phyloP scores from a whole-genome alignment of 2,329 filamentous ascomycete genomes.

The Phoma herbarum region DNA sequence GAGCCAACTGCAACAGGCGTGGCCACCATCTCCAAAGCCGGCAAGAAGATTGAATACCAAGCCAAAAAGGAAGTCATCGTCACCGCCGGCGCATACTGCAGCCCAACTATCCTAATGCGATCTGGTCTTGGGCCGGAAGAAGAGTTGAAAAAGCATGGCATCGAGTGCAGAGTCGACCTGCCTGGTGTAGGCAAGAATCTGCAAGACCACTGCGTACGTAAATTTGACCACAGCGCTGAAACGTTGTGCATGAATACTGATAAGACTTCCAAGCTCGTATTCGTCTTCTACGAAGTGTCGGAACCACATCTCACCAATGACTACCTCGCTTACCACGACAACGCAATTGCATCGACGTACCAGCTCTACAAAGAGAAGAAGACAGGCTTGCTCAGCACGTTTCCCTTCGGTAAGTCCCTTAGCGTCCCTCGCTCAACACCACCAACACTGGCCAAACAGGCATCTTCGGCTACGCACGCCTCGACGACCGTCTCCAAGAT shows the following conservation, averaged over 20 bases:
- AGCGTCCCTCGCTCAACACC: too few relatives aligned
- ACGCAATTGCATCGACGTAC: conserved; percentile 61
- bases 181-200: conserved; percentile 71
- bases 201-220: conserved; percentile 65
- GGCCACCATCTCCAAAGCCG: conserved; percentile 53
- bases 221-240: background rate
- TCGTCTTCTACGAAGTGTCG: conserved; percentile 68
- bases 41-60: conserved; percentile 48
- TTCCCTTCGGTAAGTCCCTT: conserved; percentile 61
- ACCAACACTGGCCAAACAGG: background rate
- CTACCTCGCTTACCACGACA: conserved; percentile 64
- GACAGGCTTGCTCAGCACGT: conserved; percentile 65
- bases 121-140: conserved; percentile 66
- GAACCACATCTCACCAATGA: conserved; percentile 66
- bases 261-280: conserved; percentile 50
- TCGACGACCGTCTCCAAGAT: conserved; percentile 66
- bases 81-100: conserved; percentile 46
- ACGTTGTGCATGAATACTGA: background rate
- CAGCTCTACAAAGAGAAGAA: conserved; percentile 67
- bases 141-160: conserved; percentile 62
- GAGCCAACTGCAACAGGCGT: conserved; percentile 59
- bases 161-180: conserved; percentile 63
- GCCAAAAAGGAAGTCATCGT: conserved; percentile 48
- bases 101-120: conserved; percentile 55
- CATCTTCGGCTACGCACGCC: conserved; percentile 67